Conservation (phyloP, 2,329 filamentous ascomycete genomes). For the Aspergillus fischeri region DNA sequence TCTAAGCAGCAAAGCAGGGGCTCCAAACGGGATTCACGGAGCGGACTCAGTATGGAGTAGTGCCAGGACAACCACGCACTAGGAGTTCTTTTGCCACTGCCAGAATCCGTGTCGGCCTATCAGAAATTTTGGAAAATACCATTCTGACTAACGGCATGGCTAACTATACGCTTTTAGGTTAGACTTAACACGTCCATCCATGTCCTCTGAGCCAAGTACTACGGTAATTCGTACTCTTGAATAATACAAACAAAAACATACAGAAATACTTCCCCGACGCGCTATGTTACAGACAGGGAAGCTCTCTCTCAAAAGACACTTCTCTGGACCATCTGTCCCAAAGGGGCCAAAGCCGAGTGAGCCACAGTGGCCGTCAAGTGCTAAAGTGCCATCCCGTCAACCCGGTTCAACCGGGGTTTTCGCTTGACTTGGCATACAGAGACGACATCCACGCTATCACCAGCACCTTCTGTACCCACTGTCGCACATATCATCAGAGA, state of each 20-base stretch:
- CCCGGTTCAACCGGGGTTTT: slow-evolving; percentile 24
- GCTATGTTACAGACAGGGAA: background rate
- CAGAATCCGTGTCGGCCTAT: slow-evolving; percentile 7
- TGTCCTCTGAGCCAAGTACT: too few relatives aligned
- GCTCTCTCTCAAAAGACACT: too few relatives aligned
- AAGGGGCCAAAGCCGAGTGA: too few relatives aligned
- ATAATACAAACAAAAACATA: slow-evolving; percentile 7
- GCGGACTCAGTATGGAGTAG: slow-evolving; percentile 5
- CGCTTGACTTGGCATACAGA: background rate
- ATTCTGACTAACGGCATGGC: slow-evolving; percentile 18
- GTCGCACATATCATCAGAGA: too few relatives aligned
- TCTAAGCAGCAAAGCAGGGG: slow-evolving; percentile 18
- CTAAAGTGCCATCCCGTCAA: slow-evolving; percentile 21
- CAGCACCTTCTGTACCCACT: too few relatives aligned
- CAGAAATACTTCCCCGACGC: slow-evolving; percentile 8
- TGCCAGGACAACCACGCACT: slow-evolving; percentile 14
- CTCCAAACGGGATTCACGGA: too few relatives aligned
- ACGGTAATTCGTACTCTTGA: background rate
- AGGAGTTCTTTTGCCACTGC: slow-evolving; percentile 8
- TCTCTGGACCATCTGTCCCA: too few relatives aligned
- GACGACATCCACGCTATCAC: too few relatives aligned
- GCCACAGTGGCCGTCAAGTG: too few relatives aligned
- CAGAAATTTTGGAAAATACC: background rate
- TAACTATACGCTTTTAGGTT: slow-evolving; percentile 10
- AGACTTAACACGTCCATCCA: slow-evolving; percentile 12